Evolutionary conservation across 106 monocot species (phyloP).

Genomic region (Allium cepa): DNA sequence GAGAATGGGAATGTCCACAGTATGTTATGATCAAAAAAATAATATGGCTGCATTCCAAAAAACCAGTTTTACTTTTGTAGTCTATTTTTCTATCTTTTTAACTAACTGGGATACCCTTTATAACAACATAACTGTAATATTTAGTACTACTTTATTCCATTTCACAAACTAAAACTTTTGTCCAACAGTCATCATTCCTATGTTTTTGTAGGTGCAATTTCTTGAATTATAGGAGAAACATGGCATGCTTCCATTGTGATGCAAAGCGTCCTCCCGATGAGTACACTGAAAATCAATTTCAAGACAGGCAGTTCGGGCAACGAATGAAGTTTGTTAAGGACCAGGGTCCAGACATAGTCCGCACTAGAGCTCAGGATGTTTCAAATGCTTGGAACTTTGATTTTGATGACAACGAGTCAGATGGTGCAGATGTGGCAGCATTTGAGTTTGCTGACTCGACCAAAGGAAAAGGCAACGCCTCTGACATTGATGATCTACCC

Average conservation of each 20-base stretch:
- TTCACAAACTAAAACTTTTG: background rate
- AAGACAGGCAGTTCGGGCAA: conserved; percentile 24
- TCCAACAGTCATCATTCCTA: background rate
- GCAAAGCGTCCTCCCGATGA: conserved; percentile 85
- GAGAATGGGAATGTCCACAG: conserved; percentile 98
- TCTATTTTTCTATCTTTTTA: too few relatives aligned
- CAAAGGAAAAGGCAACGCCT: conserved; percentile 18
- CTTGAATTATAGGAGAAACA: conserved; percentile 94
- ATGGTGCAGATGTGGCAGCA: conserved; percentile 98
- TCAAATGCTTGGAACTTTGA: conserved; percentile 94
- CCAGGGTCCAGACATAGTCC: background rate
- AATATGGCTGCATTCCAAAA: too few relatives aligned
- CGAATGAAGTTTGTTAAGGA: conserved; percentile 16
- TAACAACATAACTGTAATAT: too few relatives aligned
- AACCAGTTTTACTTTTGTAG: too few relatives aligned
- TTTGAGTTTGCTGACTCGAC: conserved; percentile 93
- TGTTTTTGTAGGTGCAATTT: conserved; percentile 70
- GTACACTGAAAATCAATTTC: conserved; percentile 46
- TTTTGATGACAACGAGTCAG: conserved; percentile 97
- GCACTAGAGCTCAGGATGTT: conserved; percentile 32
- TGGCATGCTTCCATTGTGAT: conserved; percentile 97
- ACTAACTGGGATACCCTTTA: too few relatives aligned
- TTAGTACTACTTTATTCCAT: too few relatives aligned
- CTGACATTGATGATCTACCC: conserved; percentile 14
- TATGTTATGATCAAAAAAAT: conserved; percentile 9